Conservation (phyloP, 768 basidiomycete species). For the Clitopilus hobsonii region DNA sequence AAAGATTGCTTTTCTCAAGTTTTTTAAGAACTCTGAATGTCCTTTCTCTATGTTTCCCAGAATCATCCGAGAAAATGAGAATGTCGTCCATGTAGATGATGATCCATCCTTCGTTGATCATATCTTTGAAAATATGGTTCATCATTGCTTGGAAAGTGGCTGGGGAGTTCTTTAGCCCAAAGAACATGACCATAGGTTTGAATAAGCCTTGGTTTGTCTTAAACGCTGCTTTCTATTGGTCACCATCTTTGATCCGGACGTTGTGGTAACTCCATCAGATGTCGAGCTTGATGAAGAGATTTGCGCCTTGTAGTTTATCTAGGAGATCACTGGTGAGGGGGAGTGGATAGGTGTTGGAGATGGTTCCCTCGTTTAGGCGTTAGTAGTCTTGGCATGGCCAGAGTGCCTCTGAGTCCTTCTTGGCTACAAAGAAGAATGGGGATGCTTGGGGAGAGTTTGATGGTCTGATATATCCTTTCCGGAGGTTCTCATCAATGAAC, state of each 20-base stretch:
- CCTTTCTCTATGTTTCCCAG: conserved; percentile 14
- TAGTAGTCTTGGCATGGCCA: not conserved
- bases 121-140: conserved; percentile 32
- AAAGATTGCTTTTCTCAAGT: conserved; percentile 22
- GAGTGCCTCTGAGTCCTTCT: conserved; percentile 1
- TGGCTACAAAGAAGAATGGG: conserved; percentile 1
- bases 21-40: conserved; percentile 14
- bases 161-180: conserved; percentile 28
- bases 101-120: conserved; percentile 20
- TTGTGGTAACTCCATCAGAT: conserved; percentile 30
- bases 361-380: conserved; percentile 7
- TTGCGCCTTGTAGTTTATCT: conserved; percentile 11
- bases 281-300: conserved; percentile 30
- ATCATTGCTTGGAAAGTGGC: conserved; percentile 33
- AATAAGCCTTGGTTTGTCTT: conserved; percentile 23
- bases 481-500: not conserved
- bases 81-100: conserved; percentile 40
- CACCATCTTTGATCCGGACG: conserved; percentile 28
- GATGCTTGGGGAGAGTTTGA: conserved; percentile 3
- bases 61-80: conserved; percentile 28
- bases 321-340: conserved; percentile 20
- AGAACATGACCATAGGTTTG: conserved; percentile 37
- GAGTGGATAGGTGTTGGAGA: conserved; percentile 20
- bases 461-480: conserved; percentile 2
- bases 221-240: conserved; percentile 39